These are phyloP conservation scores for Sclerotinia borealis DNA, from an alignment of 2,329 filamentous ascomycete species.

Conservation along the genomic window DNA sequence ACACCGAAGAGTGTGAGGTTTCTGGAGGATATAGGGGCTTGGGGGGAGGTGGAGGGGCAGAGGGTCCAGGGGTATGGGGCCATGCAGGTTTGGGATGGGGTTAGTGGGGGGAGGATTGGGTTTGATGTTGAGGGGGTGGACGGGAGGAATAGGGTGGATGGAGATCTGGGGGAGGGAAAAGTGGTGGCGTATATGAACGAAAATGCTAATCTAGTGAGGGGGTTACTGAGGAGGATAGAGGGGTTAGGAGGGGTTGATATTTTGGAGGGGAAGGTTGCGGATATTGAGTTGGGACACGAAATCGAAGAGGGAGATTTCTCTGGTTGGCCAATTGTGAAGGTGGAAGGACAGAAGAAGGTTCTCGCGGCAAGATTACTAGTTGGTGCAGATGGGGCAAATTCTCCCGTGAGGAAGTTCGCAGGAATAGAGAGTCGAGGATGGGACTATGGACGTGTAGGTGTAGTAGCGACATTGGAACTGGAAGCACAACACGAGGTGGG, in stretches of 20 bases:
- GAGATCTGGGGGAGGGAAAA: constrained; percentile 19
- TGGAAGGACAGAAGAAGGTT: constrained; percentile 54
- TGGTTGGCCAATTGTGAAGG: constrained; percentile 78
- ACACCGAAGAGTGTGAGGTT: constrained; percentile 84
- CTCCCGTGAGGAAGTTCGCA: constrained; percentile 83
- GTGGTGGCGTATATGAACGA: constrained; percentile 96
- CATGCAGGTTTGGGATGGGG: constrained; percentile 98
- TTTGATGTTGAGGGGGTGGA: constrained; percentile 55
- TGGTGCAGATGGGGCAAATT: constrained; percentile 92
- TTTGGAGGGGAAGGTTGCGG: constrained; percentile 70
- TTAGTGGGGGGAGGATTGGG: constrained; percentile 78
- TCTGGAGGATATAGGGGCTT: constrained; percentile 76
- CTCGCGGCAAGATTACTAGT: constrained; percentile 80
- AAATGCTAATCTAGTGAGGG: constrained; percentile 82
- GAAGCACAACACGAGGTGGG: constrained; percentile 49
- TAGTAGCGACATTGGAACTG: constrained; percentile 82
- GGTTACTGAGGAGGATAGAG: constrained; percentile 64
- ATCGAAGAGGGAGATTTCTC: constrained; percentile 68
- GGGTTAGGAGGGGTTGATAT: constrained; percentile 63
- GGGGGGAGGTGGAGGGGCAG: constrained; percentile 65
- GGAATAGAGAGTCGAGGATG: constrained; percentile 81
- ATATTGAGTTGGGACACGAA: constrained; percentile 69
- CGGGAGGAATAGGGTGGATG: neutral
- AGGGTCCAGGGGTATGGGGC: constrained; percentile 85
- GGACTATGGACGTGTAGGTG: constrained; percentile 86